Evolutionary conservation across 148 eudicot genomes (phyloP).

Genomic region (Nepenthes mirabilis): DNA sequence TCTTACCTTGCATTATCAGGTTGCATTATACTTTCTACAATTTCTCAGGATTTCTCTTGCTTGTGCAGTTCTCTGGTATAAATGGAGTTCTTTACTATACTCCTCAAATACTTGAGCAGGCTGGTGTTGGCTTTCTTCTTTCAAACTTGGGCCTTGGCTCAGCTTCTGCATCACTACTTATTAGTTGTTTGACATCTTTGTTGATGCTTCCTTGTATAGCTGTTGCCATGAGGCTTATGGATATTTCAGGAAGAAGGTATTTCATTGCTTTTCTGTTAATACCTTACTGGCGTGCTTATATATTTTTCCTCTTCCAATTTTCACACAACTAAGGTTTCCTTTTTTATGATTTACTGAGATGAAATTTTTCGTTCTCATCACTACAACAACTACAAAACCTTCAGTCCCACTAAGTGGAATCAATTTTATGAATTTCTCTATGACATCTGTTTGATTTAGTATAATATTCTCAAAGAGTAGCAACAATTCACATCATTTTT

Average conservation of each 20-base stretch:
- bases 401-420: too few relatives aligned
- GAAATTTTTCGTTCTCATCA: too few relatives aligned
- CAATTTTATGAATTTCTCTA: too few relatives aligned
- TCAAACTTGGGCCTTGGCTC: conserved; percentile 36
- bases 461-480: too few relatives aligned
- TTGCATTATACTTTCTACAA: not conserved
- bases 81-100: conserved; percentile 47
- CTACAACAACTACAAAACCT: too few relatives aligned
- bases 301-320: too few relatives aligned
- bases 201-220: conserved; percentile 56
- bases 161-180: conserved; percentile 39
- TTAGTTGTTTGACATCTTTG: conserved; percentile 33
- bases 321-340: too few relatives aligned
- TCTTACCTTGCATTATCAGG: too few relatives aligned
- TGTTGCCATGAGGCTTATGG: conserved; percentile 60
- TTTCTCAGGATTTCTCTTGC: not conserved
- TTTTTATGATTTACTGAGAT: too few relatives aligned
- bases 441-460: too few relatives aligned
- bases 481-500: too few relatives aligned
- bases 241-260: conserved; percentile 49
- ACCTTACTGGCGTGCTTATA: too few relatives aligned
- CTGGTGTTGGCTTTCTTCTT: conserved; percentile 44
- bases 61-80: conserved; percentile 45
- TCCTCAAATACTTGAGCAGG: conserved; percentile 52
- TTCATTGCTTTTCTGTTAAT: not conserved